Base-by-base conservation (phyloP, 2,329 filamentous ascomycete species). In the Penicillium polonicum region DNA sequence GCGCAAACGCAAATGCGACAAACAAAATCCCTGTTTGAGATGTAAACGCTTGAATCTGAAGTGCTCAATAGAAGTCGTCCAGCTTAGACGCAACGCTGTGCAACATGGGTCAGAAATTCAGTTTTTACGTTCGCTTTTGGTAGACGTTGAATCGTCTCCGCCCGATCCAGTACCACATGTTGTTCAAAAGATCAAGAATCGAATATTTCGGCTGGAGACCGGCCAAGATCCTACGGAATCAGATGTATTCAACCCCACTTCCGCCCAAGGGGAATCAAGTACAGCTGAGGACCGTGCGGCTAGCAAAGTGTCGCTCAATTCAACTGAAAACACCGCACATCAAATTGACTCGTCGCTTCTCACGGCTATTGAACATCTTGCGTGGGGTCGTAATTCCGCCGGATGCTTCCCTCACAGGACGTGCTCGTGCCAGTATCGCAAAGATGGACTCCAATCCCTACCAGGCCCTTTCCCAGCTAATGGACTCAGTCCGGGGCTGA, bases 381-480 rank as follows among this genome's bases (percentile, higher is more conserved):
- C 73, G 2, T 76, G 74, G 74, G 72, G 72, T n/a, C 68, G 74
- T 43, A 72, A 73, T 46, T 70, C 66, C 15, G 67, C 68, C 5
- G 62, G 65, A 5, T 75, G 73, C 54, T 75, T 68, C 46, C 73
- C 73, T 2, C 73, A 75, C 48, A 64, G 70, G 13, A 61, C 65
- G 17, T 74, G 73, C 48, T 60, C 63, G 25, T 69, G 67, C 25
- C 63, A 66, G 21, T 68, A 68, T 52, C 60, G 62, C 48, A 59
- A 66, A 55, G 55, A 68, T 39, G 58, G 52, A 10, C 46, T 55
- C 5, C 58, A 60, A 27, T 45, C 51, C 0, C 45, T 65, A 39
- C 59, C 61, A n/a, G 51, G 58, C 8, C 51, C 48, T 5, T 53
- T 63, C 31, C 62, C 58, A 54, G 25, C 56, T 12, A 48, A 60